Base-by-base conservation (phyloP, 352 stramenopile genomes). In the Blastocystis sp. region DNA sequence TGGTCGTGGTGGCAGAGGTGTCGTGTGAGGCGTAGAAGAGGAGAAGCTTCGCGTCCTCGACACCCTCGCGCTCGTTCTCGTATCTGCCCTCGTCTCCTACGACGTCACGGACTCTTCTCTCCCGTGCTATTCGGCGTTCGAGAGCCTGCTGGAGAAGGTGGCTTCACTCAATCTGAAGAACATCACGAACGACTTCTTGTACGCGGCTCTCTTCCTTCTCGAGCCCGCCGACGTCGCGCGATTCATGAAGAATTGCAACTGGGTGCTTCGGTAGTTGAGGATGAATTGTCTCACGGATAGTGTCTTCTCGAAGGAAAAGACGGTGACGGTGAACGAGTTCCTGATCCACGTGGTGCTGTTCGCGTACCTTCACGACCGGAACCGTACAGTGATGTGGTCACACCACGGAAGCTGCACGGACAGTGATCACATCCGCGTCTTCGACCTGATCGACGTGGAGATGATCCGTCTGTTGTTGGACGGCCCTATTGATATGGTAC, bases 291-390 rank as follows among this genome's bases (percentile, higher is more conserved):
- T 55, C 6, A 55, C 45, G 16, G 9, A 16, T 55, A 55, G 45
- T 6, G 45, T 55, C 45, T 16, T 55, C 45, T 6, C 45, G 6
- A 55, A 16, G 16, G 45, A 55, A 33, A 66, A 50, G 9, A 50
- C 16, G 26, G 6, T 4, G 35, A 35, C 37, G 4, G 71, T 35
- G 24, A 50, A 16, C 29, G 24, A n/a, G n/a, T 50, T 85, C 10
- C 13, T 69, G 37, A 13, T 26, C 33, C 24, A 37, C 33, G 39
- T 85, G 65, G 50, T 85, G 4, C 16, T 85, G 4, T 85, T 85
- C 37, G 45, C 66, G 1, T 85, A 39, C 61, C 4, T 85, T 0
- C 55, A 85, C 45, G 74, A 85, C 55, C 29, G 41, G 3, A 69
- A 85, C 74, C n/a, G 21, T 29, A 19, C 35, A 0, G 41, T 69